phyloP scores from a whole-genome alignment of 768 basidiomycete species.

The Tricholoma saponaceum region DNA sequence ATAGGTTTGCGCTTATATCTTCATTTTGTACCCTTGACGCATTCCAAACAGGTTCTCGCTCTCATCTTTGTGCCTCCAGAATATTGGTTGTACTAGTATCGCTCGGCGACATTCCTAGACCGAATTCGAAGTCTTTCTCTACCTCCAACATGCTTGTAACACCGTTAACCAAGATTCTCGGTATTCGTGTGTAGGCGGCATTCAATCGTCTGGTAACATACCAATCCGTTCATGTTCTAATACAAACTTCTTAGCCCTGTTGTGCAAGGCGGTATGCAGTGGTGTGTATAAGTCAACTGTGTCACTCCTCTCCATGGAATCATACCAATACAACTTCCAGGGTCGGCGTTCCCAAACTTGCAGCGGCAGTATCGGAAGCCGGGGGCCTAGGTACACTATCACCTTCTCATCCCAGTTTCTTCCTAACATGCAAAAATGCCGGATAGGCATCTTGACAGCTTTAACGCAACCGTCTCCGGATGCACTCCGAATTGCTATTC shows the following conservation, averaged over 20 bases:
- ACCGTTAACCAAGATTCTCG: constrained; percentile 57
- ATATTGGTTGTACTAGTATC: no score
- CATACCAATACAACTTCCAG: constrained; percentile 29
- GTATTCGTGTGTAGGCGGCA: constrained; percentile 62
- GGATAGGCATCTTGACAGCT: constrained; percentile 74
- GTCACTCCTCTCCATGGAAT: not conserved
- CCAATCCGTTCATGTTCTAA: not conserved
- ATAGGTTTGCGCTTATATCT: no score
- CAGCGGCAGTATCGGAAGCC: constrained; percentile 75
- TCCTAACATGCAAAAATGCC: not conserved
- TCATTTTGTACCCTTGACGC: no score
- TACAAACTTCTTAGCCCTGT: constrained; percentile 55
- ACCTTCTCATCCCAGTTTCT: not conserved
- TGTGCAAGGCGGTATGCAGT: constrained; percentile 91
- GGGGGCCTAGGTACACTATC: constrained; percentile 67
- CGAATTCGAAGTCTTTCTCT: no score
- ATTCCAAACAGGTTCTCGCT: no score
- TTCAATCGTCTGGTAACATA: not conserved
- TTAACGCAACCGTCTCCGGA: constrained; percentile 85
- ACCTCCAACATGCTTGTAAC: constrained; percentile 42
- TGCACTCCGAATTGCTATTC: constrained; percentile 74
- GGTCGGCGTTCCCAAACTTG: constrained; percentile 77
- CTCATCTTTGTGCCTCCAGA: no score
- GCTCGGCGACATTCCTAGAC: no score
- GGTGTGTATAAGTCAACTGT: constrained; percentile 35